Percentiles rank a stretch among this genome's conserved stretches.
Evolutionary conservation across 2,329 filamentous ascomycete genomes (phyloP).

Genomic region (Dichotomopilus funicola): DNA sequence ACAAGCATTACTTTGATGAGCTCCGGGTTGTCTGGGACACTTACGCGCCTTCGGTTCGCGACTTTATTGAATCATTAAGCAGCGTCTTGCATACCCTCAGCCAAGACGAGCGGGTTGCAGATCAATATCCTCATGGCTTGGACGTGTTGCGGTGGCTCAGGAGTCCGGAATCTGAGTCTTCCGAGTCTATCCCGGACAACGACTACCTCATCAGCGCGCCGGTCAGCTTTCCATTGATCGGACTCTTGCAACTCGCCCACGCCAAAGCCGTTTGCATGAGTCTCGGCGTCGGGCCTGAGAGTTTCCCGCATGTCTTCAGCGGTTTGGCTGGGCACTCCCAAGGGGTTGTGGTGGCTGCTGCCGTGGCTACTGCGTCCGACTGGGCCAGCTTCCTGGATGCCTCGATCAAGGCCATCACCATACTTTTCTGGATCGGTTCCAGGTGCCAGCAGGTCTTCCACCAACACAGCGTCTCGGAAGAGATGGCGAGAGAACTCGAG

Average conservation of each 20-base stretch:
- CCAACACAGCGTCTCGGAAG: neutral
- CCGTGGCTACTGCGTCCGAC: neutral
- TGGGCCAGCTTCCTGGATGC: neutral
- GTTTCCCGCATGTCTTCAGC: neutral
- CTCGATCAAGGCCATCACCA: neutral
- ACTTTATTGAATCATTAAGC: neutral
- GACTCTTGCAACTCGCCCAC: neutral
- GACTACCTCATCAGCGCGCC: slow-evolving; percentile 6
- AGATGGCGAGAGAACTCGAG: neutral
- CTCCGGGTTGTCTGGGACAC: neutral
- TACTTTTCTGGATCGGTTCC: slow-evolving; percentile 2
- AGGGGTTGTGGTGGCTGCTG: neutral
- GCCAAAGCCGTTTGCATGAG: neutral
- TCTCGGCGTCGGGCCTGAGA: neutral
- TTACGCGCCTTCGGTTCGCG: neutral
- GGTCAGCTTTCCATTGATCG: slow-evolving; percentile 1
- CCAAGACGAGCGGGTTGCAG: neutral
- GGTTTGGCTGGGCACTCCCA: slow-evolving; percentile 1
- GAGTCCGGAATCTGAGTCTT: neutral
- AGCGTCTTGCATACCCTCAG: neutral
- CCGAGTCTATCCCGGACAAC: neutral
- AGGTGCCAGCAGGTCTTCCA: slow-evolving; percentile 1
- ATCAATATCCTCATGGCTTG: neutral
- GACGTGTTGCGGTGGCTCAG: neutral
- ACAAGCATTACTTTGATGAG: slow-evolving; percentile 1